phyloP scores from a whole-genome alignment of 139 green algal species.

The Volvox africanus region DNA sequence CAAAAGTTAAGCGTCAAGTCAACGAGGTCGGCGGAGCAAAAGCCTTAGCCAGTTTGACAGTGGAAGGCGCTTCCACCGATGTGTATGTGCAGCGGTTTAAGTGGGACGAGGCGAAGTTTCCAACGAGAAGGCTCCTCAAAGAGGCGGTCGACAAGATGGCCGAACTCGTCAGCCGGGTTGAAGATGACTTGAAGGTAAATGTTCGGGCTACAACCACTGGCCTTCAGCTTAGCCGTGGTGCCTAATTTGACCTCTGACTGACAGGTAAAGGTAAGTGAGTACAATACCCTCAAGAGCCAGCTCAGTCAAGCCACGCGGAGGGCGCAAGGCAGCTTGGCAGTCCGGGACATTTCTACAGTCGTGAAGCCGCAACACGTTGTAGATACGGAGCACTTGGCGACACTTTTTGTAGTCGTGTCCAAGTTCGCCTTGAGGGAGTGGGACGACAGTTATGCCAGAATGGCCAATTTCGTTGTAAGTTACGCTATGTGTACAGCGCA shows the following conservation, averaged over 20 bases:
- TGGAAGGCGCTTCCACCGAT: slow-evolving; percentile 80
- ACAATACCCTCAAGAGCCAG: slow-evolving; percentile 84
- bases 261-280: slow-evolving; percentile 87
- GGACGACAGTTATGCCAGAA: slow-evolving; percentile 88
- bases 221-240: neutral
- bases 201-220: neutral
- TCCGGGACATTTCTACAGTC: slow-evolving; percentile 72
- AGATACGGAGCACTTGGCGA: slow-evolving; percentile 94
- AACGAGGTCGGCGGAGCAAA: slow-evolving; percentile 44
- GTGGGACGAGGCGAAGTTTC: slow-evolving; percentile 99
- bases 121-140: slow-evolving; percentile 82
- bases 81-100: slow-evolving; percentile 87
- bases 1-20: slow-evolving; percentile 85
- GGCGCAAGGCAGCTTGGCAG: slow-evolving; percentile 87
- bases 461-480: slow-evolving; percentile 91
- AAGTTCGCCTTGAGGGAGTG: slow-evolving; percentile 89
- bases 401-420: slow-evolving; percentile 91
- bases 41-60: slow-evolving; percentile 48
- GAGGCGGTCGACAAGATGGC: slow-evolving; percentile 93
- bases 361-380: slow-evolving; percentile 83
- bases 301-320: slow-evolving; percentile 85
- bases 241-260: neutral
- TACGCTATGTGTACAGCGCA: no score
- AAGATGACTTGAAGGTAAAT: slow-evolving; percentile 98
- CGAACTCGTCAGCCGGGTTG: slow-evolving; percentile 89